A percentile compares a stretch with the other conserved stretches of the same genome.
Evolutionary conservation across 2,329 filamentous ascomycete genomes (phyloP).

Genomic region (Aureobasidium sp.): DNA sequence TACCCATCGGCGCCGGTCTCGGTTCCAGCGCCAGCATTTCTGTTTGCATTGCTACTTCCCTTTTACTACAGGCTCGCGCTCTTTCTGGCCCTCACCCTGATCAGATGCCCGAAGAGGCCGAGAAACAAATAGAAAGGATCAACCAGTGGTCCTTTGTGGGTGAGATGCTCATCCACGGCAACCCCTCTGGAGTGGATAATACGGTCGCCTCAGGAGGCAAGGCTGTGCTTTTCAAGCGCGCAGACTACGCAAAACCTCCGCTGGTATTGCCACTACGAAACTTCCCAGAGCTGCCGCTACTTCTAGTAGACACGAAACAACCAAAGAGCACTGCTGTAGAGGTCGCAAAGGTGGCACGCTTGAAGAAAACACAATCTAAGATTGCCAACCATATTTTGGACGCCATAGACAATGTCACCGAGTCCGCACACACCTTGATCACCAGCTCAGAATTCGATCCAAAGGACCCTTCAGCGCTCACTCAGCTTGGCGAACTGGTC

Average conservation of each 20-base stretch:
- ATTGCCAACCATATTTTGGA: slow-evolving; percentile 76
- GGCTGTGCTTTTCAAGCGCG: slow-evolving; percentile 81
- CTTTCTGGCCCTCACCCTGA: slow-evolving; percentile 87
- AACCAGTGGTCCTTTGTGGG: slow-evolving; percentile 97
- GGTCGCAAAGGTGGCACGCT: slow-evolving; percentile 72
- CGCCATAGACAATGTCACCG: slow-evolving; percentile 69
- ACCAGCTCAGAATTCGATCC: slow-evolving; percentile 57
- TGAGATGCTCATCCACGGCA: slow-evolving; percentile 96
- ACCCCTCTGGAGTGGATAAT: slow-evolving; percentile 94
- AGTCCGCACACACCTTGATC: slow-evolving; percentile 48
- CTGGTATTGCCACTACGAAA: slow-evolving; percentile 67
- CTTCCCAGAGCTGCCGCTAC: slow-evolving; percentile 84
- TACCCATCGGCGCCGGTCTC: slow-evolving; percentile 84
- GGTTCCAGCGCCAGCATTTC: slow-evolving; percentile 92
- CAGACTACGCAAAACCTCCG: slow-evolving; percentile 67
- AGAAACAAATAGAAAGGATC: slow-evolving; percentile 84
- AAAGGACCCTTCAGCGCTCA: slow-evolving; percentile 54
- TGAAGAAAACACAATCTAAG: slow-evolving; percentile 63
- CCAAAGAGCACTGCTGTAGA: slow-evolving; percentile 77
- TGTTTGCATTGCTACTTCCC: slow-evolving; percentile 75
- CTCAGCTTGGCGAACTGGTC: slow-evolving; percentile 77
- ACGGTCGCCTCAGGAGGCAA: slow-evolving; percentile 91
- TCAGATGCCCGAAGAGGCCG: slow-evolving; percentile 79
- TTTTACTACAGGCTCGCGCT: slow-evolving; percentile 80
- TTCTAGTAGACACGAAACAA: slow-evolving; percentile 84